Conservation (phyloP, 495 filamentous ascomycete genomes). For the Aspergillus campestris region DNA sequence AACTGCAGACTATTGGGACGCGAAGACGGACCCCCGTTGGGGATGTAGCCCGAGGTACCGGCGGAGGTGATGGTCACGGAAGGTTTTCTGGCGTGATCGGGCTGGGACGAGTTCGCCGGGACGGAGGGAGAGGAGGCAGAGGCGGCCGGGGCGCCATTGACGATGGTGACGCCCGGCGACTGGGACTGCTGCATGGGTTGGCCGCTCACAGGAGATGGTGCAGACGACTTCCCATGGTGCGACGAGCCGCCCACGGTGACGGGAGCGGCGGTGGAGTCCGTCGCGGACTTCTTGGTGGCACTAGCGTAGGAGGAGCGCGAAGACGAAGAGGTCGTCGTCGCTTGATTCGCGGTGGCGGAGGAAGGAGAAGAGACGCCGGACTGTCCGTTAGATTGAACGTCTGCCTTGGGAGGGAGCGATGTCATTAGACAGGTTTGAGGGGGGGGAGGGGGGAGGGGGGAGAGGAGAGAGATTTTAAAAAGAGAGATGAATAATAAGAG, state of each 20-base stretch:
- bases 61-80: constrained; percentile 82
- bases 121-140: no score
- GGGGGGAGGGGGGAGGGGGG: neutral
- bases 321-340: constrained; percentile 47
- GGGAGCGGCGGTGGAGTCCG: constrained; percentile 53
- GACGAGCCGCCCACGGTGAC: constrained; percentile 64
- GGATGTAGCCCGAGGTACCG: constrained; percentile 61
- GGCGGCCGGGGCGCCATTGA: constrained; percentile 54
- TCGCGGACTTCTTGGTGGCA: constrained; percentile 77
- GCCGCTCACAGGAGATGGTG: constrained; percentile 76
- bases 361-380: constrained; percentile 47
- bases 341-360: constrained; percentile 53
- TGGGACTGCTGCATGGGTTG: constrained; percentile 51
- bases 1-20: constrained; percentile 65
- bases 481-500: neutral
- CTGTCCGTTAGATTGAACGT: constrained; percentile 47
- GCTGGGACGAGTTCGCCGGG: constrained; percentile 41
- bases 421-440: constrained; percentile 41
- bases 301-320: constrained; percentile 53
- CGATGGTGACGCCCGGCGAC: constrained; percentile 56
- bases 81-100: constrained; percentile 71
- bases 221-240: constrained; percentile 76
- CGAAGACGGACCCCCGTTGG: constrained; percentile 62
- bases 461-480: neutral
- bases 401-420: constrained; percentile 42